Evolutionary conservation across 2,329 filamentous ascomycete species (phyloP), one percentile per base, ranked within the genome.

Genomic region (Fusarium transvaalense): DNA sequence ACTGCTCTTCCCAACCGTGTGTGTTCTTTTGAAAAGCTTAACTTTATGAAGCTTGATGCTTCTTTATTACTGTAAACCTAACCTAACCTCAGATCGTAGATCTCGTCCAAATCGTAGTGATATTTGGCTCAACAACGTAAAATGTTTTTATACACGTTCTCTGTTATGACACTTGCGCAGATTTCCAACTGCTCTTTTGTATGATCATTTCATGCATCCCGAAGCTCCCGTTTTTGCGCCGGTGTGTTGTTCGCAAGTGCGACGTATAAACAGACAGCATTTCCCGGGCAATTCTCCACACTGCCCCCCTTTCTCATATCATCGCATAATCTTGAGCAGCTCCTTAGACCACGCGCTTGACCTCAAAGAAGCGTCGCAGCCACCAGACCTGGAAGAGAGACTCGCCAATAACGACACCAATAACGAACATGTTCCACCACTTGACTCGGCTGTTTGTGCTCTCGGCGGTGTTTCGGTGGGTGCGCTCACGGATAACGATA

Each of bases 351-450:
- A 90, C 87, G 51, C 88, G 84, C 83, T 91, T 89, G 75, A 92
- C 89, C 89, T 97, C 94, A 78, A 97, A 97, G 87, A 99, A 99
- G 78, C 96, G 89, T 84, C 97, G 96, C 79, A 99, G 82, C 94
- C 96, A 99, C 95, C 96, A 99, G 71, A 99, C 95, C 84, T 99
- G 96, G 86, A 99, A 99, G 71, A 97, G 84, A 64, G 94, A 96
- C 84, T 98, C 93, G 75, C 92, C 94, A 71, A 97, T 86, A 68
- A 99, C 88, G 51, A 98, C 90, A 58, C 89, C 87, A 70, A 99
- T 89, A 82, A 99, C 94, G 82, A 98, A 98, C 75, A 98, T 88
- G 81, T 96, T 97, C 96, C 96, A 99, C 96, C 96, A 99, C 86
- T 99, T 99, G 79, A 99, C 96, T 72, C 96, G 88, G 74, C 89